Evolutionary conservation across 2,329 filamentous ascomycete genomes (phyloP).

Genomic region (Domatiomyces globalis): DNA sequence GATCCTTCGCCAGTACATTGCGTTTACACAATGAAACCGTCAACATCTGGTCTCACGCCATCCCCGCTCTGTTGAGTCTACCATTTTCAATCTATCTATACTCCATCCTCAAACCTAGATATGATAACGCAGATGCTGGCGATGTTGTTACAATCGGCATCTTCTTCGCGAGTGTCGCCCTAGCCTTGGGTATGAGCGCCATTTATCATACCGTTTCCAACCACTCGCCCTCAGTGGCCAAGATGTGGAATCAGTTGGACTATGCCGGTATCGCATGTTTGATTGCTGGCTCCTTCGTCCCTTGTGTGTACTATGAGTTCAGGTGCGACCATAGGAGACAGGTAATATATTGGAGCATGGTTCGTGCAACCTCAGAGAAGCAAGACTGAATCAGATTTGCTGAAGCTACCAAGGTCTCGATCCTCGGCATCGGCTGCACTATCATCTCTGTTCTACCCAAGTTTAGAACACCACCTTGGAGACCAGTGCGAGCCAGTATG

Average conservation of each 20-base stretch:
- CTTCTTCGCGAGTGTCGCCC: slow-evolving; percentile 62
- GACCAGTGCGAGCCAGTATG: slow-evolving; percentile 75
- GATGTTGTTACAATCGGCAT: slow-evolving; percentile 63
- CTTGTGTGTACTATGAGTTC: slow-evolving; percentile 77
- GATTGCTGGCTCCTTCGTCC: slow-evolving; percentile 84
- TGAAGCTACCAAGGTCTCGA: slow-evolving; percentile 50
- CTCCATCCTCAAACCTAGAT: slow-evolving; percentile 47
- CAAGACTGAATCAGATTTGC: not conserved
- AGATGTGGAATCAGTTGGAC: slow-evolving; percentile 82
- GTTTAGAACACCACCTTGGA: slow-evolving; percentile 71
- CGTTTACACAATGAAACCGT: slow-evolving; percentile 57
- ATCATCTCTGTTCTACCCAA: slow-evolving; percentile 63
- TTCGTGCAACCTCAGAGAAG: slow-evolving; percentile 29
- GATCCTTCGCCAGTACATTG: slow-evolving; percentile 43
- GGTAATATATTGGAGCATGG: slow-evolving; percentile 59
- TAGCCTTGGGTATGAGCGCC: slow-evolving; percentile 67
- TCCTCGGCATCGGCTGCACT: slow-evolving; percentile 62
- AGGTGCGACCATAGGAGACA: slow-evolving; percentile 54
- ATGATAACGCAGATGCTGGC: slow-evolving; percentile 43
- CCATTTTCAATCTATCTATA: slow-evolving; percentile 39
- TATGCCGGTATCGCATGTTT: slow-evolving; percentile 86
- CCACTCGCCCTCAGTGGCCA: slow-evolving; percentile 63
- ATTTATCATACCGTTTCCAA: slow-evolving; percentile 76
- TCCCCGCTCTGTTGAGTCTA: slow-evolving; percentile 44
- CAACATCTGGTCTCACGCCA: slow-evolving; percentile 58